phyloP scores from a whole-genome alignment of 108 stramenopile species.

The Epipyxis sp. region DNA sequence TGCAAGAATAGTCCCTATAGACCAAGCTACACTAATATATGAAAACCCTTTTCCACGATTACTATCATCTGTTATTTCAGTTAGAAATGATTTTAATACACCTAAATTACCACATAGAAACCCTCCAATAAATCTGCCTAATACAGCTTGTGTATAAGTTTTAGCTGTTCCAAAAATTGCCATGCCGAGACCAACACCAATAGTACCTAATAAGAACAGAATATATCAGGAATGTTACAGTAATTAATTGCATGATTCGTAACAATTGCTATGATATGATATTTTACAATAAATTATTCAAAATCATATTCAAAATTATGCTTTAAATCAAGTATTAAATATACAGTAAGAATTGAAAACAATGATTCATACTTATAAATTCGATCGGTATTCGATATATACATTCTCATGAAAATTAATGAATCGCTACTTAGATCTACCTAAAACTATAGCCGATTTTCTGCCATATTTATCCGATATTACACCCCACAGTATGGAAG shows the following conservation, averaged over 20 bases:
- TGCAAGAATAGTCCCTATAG: conserved; percentile 8
- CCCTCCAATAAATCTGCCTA: conserved; percentile 20
- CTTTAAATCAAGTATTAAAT: too few relatives aligned
- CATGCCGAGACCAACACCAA: conserved; percentile 18
- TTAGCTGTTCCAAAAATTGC: conserved; percentile 9
- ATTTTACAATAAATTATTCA: too few relatives aligned
- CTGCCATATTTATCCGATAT: conserved; percentile 16
- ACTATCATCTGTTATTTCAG: conserved; percentile 21
- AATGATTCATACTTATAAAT: too few relatives aligned
- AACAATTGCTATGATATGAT: too few relatives aligned
- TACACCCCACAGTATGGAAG: conserved; percentile 17
- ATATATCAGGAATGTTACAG: too few relatives aligned
- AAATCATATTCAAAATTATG: too few relatives aligned
- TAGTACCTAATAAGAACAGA: too few relatives aligned
- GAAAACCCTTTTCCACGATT: conserved; percentile 27
- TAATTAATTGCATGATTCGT: too few relatives aligned
- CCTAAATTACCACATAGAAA: conserved; percentile 31
- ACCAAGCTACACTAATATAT: conserved; percentile 14
- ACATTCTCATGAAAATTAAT: too few relatives aligned
- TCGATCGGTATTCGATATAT: too few relatives aligned
- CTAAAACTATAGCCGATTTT: conserved; percentile 8
- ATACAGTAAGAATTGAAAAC: too few relatives aligned
- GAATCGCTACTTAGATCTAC: too few relatives aligned
- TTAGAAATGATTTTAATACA: conserved; percentile 22
- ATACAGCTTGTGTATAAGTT: conserved; percentile 1